Evolutionary conservation across 495 filamentous ascomycete species (phyloP), one percentile per base, ranked within the genome.

Genomic region (Penicillium goetzii): DNA sequence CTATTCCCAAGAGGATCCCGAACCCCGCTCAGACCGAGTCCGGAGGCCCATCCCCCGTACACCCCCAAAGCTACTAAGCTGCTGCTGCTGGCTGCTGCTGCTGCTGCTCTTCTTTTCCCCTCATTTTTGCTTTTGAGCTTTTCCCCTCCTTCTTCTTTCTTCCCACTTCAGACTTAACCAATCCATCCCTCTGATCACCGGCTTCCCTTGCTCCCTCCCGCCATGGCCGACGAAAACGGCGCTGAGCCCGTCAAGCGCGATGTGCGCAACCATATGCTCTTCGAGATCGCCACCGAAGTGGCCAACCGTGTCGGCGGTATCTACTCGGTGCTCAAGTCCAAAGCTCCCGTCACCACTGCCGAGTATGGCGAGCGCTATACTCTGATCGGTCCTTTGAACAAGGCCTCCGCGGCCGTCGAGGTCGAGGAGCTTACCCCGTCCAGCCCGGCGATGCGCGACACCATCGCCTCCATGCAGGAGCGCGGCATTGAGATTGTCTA

Each of bases 321-420:
- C 79, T 99, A 99, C 81, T 97, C 94, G 15, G 95, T 99, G 56
- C 87, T 99, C 73, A 99, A 99, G 80, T 99, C 95, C 56, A 99
- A 99, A 76, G 94, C 95, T 21, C 93, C 95, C 10, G 94, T 99
- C 53, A 99, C 95, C 30, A 97, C 95, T 0, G 92, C 92, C 19
- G 95, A 99, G 76, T 99, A 98, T 94, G 96, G 95, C 69, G 92
- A 97, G 59, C 87, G 92, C 60, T 99, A 99, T 79, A 96, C 92
- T 43, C 83, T 99, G 54, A 93, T 99, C 75, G 95, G 95, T 7
- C 95, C 95, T 54, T 86, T 97, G 71, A 98, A 98, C 74, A 87
- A 89, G 66, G 84, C 88, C 63, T 98, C 95, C 5, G 95, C 95
- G 23, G 91, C 93, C 15, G 93, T 97, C 55, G 95, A 99, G 82